Base-by-base conservation (phyloP, 2,329 filamentous ascomycete genomes). In the Cytospora piceae region DNA sequence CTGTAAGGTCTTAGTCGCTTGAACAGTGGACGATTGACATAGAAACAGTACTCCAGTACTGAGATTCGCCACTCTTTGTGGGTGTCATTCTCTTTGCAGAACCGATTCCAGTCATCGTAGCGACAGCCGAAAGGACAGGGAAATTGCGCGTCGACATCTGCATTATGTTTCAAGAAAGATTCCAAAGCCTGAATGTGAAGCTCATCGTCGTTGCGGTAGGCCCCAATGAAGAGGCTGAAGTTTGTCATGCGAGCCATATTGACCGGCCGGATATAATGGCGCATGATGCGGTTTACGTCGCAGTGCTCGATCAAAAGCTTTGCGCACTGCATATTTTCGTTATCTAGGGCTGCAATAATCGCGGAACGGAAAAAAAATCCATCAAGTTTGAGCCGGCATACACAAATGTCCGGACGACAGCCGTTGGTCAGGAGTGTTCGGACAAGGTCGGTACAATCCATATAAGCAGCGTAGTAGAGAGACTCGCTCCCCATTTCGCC, bases 21-120 rank as follows among this genome's bases (percentile, higher is more conserved):
- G 8, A 24, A 61, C 20, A 46, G n/a, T 5, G 6, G 5, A 3
- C 34, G 34, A 32, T 9, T 22, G 4, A 9, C 12, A 11, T 61
- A 61, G 27, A 8, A 61, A 24, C 53, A 51, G 5, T 20, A 55
- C 24, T 61, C 59, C 20, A 61, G 59, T 55, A 61, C 42, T 4
- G 59, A 61, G 7, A 46, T 14, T 1, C 7, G 3, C 59, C 59
- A 54, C 4, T 32, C n/a, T 5, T n/a, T 7, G 14, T 4, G 4
- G 34, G 32, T 20, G 22, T 24, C 17, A 20, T 53, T 29, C 14
- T 29, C 3, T 1, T 2, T 8, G 11, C 15, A 53, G 7, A 24
- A 53, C 2, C 20, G 12, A 8, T 27, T 4, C 49, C 49, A 52
- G 4, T 29, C 49, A 24, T 17, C 22, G 14, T 52, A 52, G 4